phyloP scores from a whole-genome alignment of 2,329 filamentous ascomycete genomes.

The Penicillium sp. region DNA sequence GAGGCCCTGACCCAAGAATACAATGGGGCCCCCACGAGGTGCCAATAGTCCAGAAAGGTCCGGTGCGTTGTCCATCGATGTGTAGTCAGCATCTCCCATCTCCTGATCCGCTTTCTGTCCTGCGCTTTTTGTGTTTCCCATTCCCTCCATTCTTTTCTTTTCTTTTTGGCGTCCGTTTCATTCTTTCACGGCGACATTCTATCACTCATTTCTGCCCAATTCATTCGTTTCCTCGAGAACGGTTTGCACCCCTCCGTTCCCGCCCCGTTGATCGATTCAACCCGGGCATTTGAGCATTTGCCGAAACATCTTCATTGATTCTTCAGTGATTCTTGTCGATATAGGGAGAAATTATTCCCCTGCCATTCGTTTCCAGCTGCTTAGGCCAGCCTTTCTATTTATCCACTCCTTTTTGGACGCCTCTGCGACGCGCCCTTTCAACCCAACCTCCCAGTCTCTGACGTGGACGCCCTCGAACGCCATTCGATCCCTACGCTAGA shows the following conservation, averaged over 20 bases:
- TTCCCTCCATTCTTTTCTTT: conserved; percentile 27
- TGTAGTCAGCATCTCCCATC: conserved; percentile 22
- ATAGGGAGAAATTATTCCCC: conserved; percentile 9
- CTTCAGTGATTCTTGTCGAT: conserved; percentile 2
- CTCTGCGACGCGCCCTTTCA: conserved; percentile 30
- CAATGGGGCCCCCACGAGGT: conserved; percentile 13
- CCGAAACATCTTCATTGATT: conserved; percentile 3
- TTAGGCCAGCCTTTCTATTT: conserved; percentile 31
- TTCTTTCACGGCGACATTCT: conserved; percentile 44
- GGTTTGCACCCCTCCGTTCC: conserved; percentile 16
- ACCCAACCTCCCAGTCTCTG: conserved; percentile 24
- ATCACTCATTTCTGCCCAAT: conserved; percentile 26
- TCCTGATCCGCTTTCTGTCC: conserved; percentile 17
- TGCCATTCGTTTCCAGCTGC: conserved; percentile 27
- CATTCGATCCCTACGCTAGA: conserved; percentile 17
- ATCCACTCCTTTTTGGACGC: conserved; percentile 22
- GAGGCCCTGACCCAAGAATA: conserved; percentile 4
- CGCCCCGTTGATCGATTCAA: conserved; percentile 22
- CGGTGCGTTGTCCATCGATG: conserved; percentile 1
- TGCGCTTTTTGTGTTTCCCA: conserved; percentile 22
- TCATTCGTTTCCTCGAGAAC: conserved; percentile 30
- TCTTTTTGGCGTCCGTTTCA: conserved; percentile 40
- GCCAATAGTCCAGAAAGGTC: conserved; percentile 9
- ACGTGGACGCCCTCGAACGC: conserved; percentile 17
- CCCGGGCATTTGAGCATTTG: conserved; percentile 18